Base-by-base conservation (phyloP, 1,139 yeast species). In the Candida albicans region DNA sequence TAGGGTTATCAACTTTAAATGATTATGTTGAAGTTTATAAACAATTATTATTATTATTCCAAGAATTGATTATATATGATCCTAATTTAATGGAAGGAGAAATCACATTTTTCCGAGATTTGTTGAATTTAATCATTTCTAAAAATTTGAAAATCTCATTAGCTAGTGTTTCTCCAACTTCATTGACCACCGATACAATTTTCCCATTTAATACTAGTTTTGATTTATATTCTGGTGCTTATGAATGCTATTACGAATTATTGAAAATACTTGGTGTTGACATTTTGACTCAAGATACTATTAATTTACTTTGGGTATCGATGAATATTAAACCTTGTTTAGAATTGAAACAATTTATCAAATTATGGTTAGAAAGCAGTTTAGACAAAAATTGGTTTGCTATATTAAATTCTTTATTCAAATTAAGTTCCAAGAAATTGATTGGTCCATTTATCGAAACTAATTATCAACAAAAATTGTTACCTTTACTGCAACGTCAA, bases 401-500 rank as follows among this genome's bases (percentile, higher is more conserved):
- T 2, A 71, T 68, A 8, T 59, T 74, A 45, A 68, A 61, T 41
- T 64, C 74, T 0, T 56, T 74, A 34, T 70, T 67, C 53, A 67
- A 63, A 45, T 55, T 66, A 33, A 67, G 75, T 25, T 61, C 72
- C 11, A 68, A 65, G 50, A 70, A 67, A 46, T 56, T 74, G 39
- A 59, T 63, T n/a, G 68, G 70, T 2, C 67, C 70, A 3, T 73
- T 67, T 41, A 57, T 72, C 27, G 77, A 72, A 39, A 45, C 58
- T 1, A 68, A 72, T 41, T 73, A 61, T 47, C 75, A 61, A 47
- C 75, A 68, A 40, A 73, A 73, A 49, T 55, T 74, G 25, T 57
- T 73, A 37, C 79, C 79, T 3, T 62, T 73, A 42, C 66, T 60
- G 52, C 78, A 73, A 50, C 59, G 78, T 51, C 72, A 67, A 45